Percentiles rank a stretch among this genome's conserved stretches.
These are phyloP conservation scores for Xylaria polymorpha DNA, from an alignment of 2,329 filamentous ascomycete genomes.

Conservation along the genomic window DNA sequence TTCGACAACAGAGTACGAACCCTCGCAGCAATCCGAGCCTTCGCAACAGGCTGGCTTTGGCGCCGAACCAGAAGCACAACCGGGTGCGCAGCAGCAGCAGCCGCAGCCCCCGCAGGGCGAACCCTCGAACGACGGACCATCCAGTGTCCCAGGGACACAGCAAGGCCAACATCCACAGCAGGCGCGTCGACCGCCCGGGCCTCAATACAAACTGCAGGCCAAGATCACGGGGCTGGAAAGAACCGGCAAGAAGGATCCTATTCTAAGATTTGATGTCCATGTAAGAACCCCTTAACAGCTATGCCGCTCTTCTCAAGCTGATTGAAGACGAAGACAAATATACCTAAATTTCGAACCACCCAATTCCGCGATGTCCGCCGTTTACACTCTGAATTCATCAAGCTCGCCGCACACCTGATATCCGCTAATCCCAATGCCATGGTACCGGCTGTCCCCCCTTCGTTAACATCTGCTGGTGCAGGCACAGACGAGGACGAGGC, in stretches of 20 bases:
- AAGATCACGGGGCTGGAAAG: conserved; percentile 95
- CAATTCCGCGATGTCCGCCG: conserved; percentile 98
- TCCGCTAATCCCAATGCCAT: conserved; percentile 97
- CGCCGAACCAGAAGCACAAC: conserved; percentile 42
- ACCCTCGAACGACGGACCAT: conserved; percentile 38
- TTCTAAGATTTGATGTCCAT: conserved; percentile 95
- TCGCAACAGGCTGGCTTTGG: conserved; percentile 48
- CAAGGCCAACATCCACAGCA: conserved; percentile 51
- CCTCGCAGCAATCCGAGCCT: conserved; percentile 49
- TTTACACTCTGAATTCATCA: conserved; percentile 94
- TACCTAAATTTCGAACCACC: conserved; percentile 97
- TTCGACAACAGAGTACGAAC: conserved; percentile 55
- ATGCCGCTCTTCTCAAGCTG: conserved; percentile 13
- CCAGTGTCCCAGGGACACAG: conserved; percentile 45
- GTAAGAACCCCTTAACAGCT: conserved; percentile 65
- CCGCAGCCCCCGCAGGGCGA: conserved; percentile 42
- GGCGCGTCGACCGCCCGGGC: conserved; percentile 69
- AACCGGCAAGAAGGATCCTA: conserved; percentile 94
- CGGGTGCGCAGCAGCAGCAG: conserved; percentile 38
- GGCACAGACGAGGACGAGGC: conserved; percentile 96
- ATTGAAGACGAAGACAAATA: conserved; percentile 78
- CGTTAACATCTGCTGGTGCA: conserved; percentile 92
- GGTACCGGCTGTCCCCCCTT: conserved; percentile 92
- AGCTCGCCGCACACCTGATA: conserved; percentile 94
- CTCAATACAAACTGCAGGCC: conserved; percentile 86